Evolutionary conservation across 306 rosid species (phyloP).

Genomic region (Urtica urens): DNA sequence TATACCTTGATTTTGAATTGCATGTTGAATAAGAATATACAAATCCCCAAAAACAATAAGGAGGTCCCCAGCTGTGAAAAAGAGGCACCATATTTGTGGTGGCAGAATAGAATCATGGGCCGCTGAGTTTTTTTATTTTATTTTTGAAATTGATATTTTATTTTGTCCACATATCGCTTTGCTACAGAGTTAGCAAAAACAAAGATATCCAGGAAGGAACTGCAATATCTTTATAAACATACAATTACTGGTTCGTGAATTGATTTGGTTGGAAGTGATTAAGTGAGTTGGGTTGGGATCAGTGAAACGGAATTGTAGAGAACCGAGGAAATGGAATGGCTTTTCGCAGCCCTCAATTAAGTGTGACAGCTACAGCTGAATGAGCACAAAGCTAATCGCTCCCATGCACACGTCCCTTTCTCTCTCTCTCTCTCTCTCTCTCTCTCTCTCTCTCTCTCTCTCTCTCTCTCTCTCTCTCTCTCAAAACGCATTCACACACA

Average conservation of each 20-base stretch:
- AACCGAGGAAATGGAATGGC: constrained; percentile 36
- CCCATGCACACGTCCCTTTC: constrained; percentile 98
- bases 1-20: too few relatives aligned
- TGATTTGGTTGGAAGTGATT: not conserved
- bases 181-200: not conserved
- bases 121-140: too few relatives aligned
- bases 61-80: too few relatives aligned
- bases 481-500: constrained; percentile 7
- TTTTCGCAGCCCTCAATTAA: constrained; percentile 25
- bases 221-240: too few relatives aligned
- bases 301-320: constrained; percentile 60
- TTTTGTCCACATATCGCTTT: not conserved
- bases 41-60: too few relatives aligned
- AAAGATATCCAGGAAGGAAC: not conserved
- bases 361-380: constrained; percentile 73
- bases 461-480: constrained; percentile 13
- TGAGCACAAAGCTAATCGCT: constrained; percentile 70
- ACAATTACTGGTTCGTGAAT: too few relatives aligned
- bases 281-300: constrained; percentile 3
- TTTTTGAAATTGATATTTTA: too few relatives aligned
- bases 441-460: constrained; percentile 9
- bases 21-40: too few relatives aligned
- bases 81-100: not conserved
- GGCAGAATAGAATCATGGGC: too few relatives aligned
- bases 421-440: constrained; percentile 29